Evolutionary conservation across 2,329 filamentous ascomycete genomes (phyloP).

Genomic region (Diplodia sapinea): DNA sequence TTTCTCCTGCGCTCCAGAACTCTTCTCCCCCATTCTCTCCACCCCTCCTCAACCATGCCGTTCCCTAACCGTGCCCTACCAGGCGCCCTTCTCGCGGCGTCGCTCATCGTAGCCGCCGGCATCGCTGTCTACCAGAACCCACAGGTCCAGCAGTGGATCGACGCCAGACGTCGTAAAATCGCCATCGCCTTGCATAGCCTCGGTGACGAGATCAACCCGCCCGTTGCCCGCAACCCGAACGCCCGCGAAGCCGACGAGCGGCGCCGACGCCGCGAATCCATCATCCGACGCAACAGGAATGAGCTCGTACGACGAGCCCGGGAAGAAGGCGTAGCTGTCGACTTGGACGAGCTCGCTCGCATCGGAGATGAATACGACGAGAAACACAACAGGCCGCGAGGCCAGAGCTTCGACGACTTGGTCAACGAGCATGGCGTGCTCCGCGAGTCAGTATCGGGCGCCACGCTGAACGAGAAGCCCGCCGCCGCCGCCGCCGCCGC

Average conservation of each 20-base stretch:
- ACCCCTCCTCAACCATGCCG: slow-evolving; percentile 10
- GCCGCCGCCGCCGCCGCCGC: slow-evolving; percentile 33
- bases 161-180: slow-evolving; percentile 66
- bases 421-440: slow-evolving; percentile 50
- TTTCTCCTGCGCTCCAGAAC: slow-evolving; percentile 31
- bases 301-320: slow-evolving; percentile 46
- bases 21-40: slow-evolving; percentile 28
- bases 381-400: slow-evolving; percentile 33
- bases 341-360: slow-evolving; percentile 47
- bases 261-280: slow-evolving; percentile 42
- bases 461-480: slow-evolving; percentile 34
- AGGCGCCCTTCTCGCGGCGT: slow-evolving; percentile 68
- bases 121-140: slow-evolving; percentile 69
- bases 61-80: slow-evolving; percentile 41
- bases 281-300: slow-evolving; percentile 43
- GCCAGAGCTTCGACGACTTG: slow-evolving; percentile 48
- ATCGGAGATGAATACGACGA: slow-evolving; percentile 38
- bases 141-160: slow-evolving; percentile 67
- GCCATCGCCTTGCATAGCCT: slow-evolving; percentile 64
- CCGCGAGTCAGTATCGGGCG: slow-evolving; percentile 33
- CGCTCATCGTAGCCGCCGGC: slow-evolving; percentile 66
- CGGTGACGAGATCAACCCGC: slow-evolving; percentile 60
- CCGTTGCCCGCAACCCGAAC: slow-evolving; percentile 6
- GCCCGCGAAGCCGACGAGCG: slow-evolving; percentile 40
- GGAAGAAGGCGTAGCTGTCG: slow-evolving; percentile 50